phyloP scores from a whole-genome alignment of 805 yeast species.

The Candida awuae region DNA sequence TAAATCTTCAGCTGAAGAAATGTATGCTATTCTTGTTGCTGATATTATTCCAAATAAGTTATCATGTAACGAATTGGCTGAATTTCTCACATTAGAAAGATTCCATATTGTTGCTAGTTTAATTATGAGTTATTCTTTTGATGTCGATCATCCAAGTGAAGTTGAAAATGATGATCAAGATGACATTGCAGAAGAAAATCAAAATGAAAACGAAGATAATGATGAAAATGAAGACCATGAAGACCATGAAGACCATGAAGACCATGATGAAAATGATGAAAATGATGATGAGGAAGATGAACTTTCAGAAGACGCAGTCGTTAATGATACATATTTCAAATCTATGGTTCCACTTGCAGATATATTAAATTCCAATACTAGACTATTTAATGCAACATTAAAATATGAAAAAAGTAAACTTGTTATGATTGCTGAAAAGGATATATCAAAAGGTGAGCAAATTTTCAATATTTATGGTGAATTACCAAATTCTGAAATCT shows the following conservation, averaged over 20 bases:
- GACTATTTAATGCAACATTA: slow-evolving; percentile 65
- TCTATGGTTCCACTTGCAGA: slow-evolving; percentile 95
- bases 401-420: slow-evolving; percentile 41
- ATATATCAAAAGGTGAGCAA: slow-evolving; percentile 61
- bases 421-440: slow-evolving; percentile 63
- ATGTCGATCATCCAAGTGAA: slow-evolving; percentile 43
- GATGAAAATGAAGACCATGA: slow-evolving; percentile 28
- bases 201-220: slow-evolving; percentile 12
- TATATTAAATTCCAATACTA: slow-evolving; percentile 78
- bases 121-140: slow-evolving; percentile 88
- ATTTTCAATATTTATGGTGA: slow-evolving; percentile 86
- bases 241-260: slow-evolving; percentile 33
- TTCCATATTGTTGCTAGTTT: slow-evolving; percentile 71
- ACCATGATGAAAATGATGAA: slow-evolving; percentile 19
- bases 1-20: slow-evolving; percentile 50
- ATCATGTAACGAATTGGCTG: slow-evolving; percentile 27
- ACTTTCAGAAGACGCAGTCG: slow-evolving; percentile 19
- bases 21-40: slow-evolving; percentile 43
- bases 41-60: slow-evolving; percentile 30
- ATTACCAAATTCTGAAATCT: slow-evolving; percentile 81
- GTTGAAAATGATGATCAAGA: slow-evolving; percentile 28
- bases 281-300: slow-evolving; percentile 15
- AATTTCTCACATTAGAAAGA: slow-evolving; percentile 39
- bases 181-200: slow-evolving; percentile 18
- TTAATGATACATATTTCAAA: slow-evolving; percentile 39